Base-by-base conservation (phyloP, 1,284 basidiomycete genomes). In the Melampsora abietis-canadensis region DNA sequence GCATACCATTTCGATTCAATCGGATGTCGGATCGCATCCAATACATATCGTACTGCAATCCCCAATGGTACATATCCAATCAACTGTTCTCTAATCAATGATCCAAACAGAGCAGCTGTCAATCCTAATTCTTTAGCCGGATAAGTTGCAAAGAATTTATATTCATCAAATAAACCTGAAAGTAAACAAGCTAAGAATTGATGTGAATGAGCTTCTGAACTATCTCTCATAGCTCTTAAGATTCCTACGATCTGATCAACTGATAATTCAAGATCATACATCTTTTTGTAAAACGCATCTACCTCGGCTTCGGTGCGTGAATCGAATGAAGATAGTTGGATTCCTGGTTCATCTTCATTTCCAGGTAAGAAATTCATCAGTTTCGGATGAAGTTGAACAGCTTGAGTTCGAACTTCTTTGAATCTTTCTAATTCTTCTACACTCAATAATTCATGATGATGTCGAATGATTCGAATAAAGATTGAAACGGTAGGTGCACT, bases 81-180 rank as follows among this genome's bases (percentile, higher is more conserved):
- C 54, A 99, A 87, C 79, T 93, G 88, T 80, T 91, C 88, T 81
- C 97, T 92, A 79, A 99, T 96, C 78, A 99, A 87, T 27, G 93
- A 94, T 57, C 96, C 96, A 79, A 98, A 98, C 46, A 99, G 87
- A 80, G 93, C 91, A 65, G 92, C 96, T 0, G 96, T 98, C 88
- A 98, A 94, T 60, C 90, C 89, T 63, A 98, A 87, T 84, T 98
- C 94, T 77, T 93, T 91, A 37, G 91, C 87, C 17, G 96, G 96
- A 81, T 99, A 95, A 67, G 92, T 91, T 81, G 96, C 92, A 87
- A 98, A 97, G 85, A 97, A 98, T 81, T 94, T 94, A 87, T 97
- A 97, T 85, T 99, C 96, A 87, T 98, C 96, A 83, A 99, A 98
- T 69, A 99, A 88, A 84, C 97, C 96, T 84, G 98, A 94, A 67